Percentiles rank a stretch among this genome's conserved stretches.
These are phyloP conservation scores for Pseudocercospora fuligena DNA, from an alignment of 2,329 filamentous ascomycete species.

Conservation along the genomic window DNA sequence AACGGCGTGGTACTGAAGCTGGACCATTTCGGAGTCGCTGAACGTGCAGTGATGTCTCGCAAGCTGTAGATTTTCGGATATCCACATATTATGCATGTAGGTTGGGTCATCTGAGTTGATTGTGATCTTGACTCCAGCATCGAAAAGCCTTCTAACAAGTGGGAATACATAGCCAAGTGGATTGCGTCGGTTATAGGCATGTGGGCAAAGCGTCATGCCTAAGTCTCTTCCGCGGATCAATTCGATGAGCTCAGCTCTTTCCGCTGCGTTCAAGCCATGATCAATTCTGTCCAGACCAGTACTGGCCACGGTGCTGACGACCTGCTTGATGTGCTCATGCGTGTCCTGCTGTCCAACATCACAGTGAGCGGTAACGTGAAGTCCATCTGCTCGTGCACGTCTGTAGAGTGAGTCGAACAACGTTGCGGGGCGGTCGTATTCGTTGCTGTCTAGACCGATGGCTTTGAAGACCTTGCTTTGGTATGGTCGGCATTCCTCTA, in stretches of 20 bases:
- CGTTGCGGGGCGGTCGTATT: conserved; percentile 51
- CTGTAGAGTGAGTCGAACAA: conserved; percentile 51
- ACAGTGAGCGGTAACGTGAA: conserved; percentile 56
- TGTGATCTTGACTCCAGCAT: conserved; percentile 53
- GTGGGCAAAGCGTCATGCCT: conserved; percentile 50
- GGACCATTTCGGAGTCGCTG: conserved; percentile 49
- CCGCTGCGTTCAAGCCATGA: conserved; percentile 49
- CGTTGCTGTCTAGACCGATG: conserved; percentile 55
- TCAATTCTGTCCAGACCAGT: conserved; percentile 48
- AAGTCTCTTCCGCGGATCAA: conserved; percentile 42
- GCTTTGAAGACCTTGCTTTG: conserved; percentile 49
- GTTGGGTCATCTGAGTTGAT: conserved; percentile 57
- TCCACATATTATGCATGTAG: conserved; percentile 57
- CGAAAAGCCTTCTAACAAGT: conserved; percentile 50
- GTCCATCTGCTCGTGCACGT: conserved; percentile 46
- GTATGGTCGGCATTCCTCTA: conserved; percentile 50
- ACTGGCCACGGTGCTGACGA: conserved; percentile 37
- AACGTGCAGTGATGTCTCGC: conserved; percentile 49
- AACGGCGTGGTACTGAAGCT: conserved; percentile 49
- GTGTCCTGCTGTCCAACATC: conserved; percentile 58
- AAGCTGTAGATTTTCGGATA: conserved; percentile 55
- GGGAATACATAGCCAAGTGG: conserved; percentile 50
- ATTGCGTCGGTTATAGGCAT: conserved; percentile 48
- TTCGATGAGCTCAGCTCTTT: conserved; percentile 41
- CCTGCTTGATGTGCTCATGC: conserved; percentile 50